Evolutionary conservation across 495 filamentous ascomycete genomes (phyloP).

Genomic region (Hyphodiscus hymeniophilus): DNA sequence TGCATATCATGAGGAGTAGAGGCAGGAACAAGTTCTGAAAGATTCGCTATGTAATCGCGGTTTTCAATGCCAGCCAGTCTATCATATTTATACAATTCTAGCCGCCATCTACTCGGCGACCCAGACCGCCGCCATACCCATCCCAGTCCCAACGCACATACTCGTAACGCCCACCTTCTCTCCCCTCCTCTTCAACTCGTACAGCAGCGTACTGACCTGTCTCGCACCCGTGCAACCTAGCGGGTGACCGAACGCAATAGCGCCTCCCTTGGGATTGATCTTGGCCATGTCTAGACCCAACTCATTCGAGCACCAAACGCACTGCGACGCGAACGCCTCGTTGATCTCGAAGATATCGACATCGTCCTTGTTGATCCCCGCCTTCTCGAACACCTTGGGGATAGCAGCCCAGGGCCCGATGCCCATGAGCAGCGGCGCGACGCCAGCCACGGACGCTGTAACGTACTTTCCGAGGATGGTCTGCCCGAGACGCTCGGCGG

Average conservation of each 20-base stretch:
- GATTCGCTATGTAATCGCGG: neutral
- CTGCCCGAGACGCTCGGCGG: conserved; percentile 81
- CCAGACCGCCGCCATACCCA: conserved; percentile 96
- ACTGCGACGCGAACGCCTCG: conserved; percentile 95
- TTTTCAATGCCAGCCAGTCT: neutral
- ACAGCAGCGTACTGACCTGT: conserved; percentile 86
- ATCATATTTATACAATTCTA: conserved; percentile 8
- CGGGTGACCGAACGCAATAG: conserved; percentile 98
- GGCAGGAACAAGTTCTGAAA: too few relatives aligned
- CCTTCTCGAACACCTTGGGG: conserved; percentile 79
- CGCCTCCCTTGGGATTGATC: conserved; percentile 96
- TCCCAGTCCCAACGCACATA: conserved; percentile 96
- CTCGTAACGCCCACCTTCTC: conserved; percentile 84
- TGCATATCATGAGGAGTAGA: too few relatives aligned
- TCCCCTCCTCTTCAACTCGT: conserved; percentile 72
- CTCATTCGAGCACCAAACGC: conserved; percentile 86
- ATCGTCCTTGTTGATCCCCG: conserved; percentile 79
- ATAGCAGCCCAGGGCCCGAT: conserved; percentile 95
- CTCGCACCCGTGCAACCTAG: conserved; percentile 89
- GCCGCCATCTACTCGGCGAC: conserved; percentile 58
- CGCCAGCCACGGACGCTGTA: conserved; percentile 74
- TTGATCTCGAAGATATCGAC: conserved; percentile 99
- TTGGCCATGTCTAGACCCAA: conserved; percentile 71
- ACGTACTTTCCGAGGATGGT: conserved; percentile 88
- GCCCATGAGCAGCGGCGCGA: conserved; percentile 91